These are phyloP conservation scores for Ampelocalamus luodianensis DNA, from an alignment of 176 grass and related monocot species.

Conservation along the genomic window DNA sequence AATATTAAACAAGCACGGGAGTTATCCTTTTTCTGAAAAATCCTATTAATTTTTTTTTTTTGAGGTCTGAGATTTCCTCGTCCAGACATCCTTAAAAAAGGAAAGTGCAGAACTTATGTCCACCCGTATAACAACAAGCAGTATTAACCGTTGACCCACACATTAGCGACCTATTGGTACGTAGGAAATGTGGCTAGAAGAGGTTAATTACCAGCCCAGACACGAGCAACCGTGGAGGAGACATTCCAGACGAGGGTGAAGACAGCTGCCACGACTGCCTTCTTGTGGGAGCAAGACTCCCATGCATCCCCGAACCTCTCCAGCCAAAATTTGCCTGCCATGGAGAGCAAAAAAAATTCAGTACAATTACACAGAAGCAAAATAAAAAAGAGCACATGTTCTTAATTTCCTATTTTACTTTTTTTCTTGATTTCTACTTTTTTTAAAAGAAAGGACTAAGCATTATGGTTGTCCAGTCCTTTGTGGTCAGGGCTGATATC, in stretches of 20 bases:
- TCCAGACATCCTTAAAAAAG: too few species aligned
- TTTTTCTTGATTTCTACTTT: neutral
- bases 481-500: constrained; percentile 17
- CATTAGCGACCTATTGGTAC: neutral
- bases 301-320: constrained; percentile 90
- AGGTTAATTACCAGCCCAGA: constrained; percentile 72
- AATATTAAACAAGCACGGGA: neutral
- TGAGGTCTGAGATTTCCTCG: too few species aligned
- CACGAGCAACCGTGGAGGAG: constrained; percentile 76
- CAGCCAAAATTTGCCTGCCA: constrained; percentile 80
- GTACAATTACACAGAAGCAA: neutral
- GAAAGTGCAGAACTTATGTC: neutral
- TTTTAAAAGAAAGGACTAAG: neutral
- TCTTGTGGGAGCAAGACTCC: constrained; percentile 96
- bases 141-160: neutral
- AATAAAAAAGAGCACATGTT: neutral
- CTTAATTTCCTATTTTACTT: neutral
- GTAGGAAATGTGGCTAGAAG: neutral
- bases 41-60: too few species aligned
- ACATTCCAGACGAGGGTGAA: constrained; percentile 93
- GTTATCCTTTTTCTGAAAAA: neutral
- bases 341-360: neutral
- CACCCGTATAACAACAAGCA: neutral
- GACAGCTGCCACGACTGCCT: constrained; percentile 68
- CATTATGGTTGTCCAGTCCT: constrained; percentile 20